Percentiles rank a stretch among this genome's conserved stretches.
phyloP scores from a whole-genome alignment of 2,329 filamentous ascomycete species.

The Colletotrichum scovillei region DNA sequence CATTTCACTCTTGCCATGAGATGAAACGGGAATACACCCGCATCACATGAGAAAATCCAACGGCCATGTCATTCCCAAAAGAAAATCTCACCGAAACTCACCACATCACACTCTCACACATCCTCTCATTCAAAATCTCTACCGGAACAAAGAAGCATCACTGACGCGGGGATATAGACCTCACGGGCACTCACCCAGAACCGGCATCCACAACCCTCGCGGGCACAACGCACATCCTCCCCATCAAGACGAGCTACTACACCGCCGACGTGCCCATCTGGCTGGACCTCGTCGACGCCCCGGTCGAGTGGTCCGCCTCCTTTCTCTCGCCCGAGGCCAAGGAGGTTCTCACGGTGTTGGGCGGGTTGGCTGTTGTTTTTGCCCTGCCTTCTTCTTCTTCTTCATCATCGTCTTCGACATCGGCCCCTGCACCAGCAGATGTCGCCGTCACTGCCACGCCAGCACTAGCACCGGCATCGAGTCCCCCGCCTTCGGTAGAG shows the following conservation, averaged over 20 bases:
- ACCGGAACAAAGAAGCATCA: too few relatives aligned
- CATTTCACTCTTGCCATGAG: background rate
- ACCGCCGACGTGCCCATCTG: slow-evolving; percentile 70
- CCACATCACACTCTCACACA: too few relatives aligned
- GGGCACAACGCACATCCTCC: slow-evolving; percentile 68
- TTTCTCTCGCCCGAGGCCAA: slow-evolving; percentile 71
- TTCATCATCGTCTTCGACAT: background rate
- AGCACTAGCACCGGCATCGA: background rate
- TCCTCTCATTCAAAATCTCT: too few relatives aligned
- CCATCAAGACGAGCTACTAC: slow-evolving; percentile 71
- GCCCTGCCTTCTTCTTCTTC: slow-evolving; percentile 45
- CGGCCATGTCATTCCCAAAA: too few relatives aligned
- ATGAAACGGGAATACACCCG: background rate
- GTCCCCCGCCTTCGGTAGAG: slow-evolving; percentile 25
- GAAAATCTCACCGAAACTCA: too few relatives aligned
- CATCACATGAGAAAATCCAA: too few relatives aligned
- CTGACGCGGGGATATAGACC: slow-evolving; percentile 51
- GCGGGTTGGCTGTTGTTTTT: slow-evolving; percentile 68
- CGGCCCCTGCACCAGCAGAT: background rate
- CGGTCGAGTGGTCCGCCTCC: slow-evolving; percentile 65
- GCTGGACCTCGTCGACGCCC: slow-evolving; percentile 70
- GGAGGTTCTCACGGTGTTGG: slow-evolving; percentile 72
- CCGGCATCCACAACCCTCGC: slow-evolving; percentile 59
- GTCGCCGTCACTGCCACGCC: background rate
- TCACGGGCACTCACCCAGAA: slow-evolving; percentile 60